Evolutionary conservation across 2,329 filamentous ascomycete genomes (phyloP).

Genomic region (Fusarium fujikuroi): DNA sequence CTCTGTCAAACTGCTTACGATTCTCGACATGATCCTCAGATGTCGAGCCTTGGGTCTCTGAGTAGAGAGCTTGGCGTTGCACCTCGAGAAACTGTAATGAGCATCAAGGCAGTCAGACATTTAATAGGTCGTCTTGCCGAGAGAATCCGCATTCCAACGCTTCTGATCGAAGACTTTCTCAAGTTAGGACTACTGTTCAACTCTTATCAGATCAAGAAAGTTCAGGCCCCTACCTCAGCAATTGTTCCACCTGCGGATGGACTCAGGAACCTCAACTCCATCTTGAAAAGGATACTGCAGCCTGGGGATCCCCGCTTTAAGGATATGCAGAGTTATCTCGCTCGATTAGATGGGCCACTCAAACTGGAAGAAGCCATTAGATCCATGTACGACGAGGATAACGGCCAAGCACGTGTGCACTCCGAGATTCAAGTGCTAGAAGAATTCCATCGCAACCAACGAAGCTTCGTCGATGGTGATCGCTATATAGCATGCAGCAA

Average conservation of each 20-base stretch:
- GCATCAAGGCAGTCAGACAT: slow-evolving; percentile 51
- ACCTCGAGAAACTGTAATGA: not conserved
- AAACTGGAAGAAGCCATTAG: slow-evolving; percentile 9
- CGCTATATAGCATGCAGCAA: slow-evolving; percentile 63
- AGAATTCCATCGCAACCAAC: slow-evolving; percentile 51
- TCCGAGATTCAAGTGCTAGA: slow-evolving; percentile 52
- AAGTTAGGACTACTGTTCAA: slow-evolving; percentile 49
- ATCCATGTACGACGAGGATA: slow-evolving; percentile 13
- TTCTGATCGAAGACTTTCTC: slow-evolving; percentile 50
- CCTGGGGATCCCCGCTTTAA: slow-evolving; percentile 6
- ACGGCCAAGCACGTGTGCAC: slow-evolving; percentile 42
- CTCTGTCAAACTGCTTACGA: slow-evolving; percentile 28
- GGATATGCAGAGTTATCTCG: slow-evolving; percentile 5
- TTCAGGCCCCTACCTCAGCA: slow-evolving; percentile 22
- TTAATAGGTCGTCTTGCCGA: slow-evolving; percentile 58
- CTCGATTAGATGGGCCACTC: not conserved
- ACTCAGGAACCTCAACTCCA: slow-evolving; percentile 45
- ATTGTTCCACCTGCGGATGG: slow-evolving; percentile 42
- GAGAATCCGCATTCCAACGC: slow-evolving; percentile 52
- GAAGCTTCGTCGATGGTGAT: slow-evolving; percentile 53
- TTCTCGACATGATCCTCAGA: slow-evolving; percentile 29
- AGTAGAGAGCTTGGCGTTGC: slow-evolving; percentile 9
- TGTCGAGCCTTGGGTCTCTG: slow-evolving; percentile 21
- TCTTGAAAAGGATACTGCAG: slow-evolving; percentile 48
- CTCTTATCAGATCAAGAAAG: slow-evolving; percentile 41